Base-by-base conservation (phyloP, 306 rosid species). In the Vigna mungo region DNA sequence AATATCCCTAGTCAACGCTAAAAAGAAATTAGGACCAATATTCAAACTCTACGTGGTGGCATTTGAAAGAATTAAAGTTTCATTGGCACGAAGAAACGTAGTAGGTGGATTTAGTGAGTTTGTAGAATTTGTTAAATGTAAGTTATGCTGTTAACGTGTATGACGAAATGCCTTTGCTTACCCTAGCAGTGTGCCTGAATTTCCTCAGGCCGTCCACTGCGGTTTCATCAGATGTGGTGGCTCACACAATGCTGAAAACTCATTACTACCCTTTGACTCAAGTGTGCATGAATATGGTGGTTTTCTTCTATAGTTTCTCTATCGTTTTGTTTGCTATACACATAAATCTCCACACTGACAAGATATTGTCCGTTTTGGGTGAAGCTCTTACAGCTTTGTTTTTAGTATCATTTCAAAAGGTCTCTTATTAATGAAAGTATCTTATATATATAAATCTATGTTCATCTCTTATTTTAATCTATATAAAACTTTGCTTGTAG, bases 141-240 rank as follows among this genome's bases (percentile, higher is more conserved):
- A 39, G 44, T 39, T 17, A 64, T 20, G 30, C 63, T 51, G 39
- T 17, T 70, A 61, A 44, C 79, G 82, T 82, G 78, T 53, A 66
- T 71, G 65, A 63, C 72, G 17, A 74, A 65, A 21, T 47, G 77
- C 85, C 97, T 89, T 93, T 93, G 95, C 97, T 94, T 91, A 70
- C 39, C 87, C 91, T 77, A 48, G 37, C 82, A 75, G 85, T 82
- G 69, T 81, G 92, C 88, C 85, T 85, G 11, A 85, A 77, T 81
- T 84, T 81, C 70, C 84, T 88, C 84, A 78, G 37, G 37, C 37
- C 37, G 37, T 34, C 37, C 37, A 34, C 37, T 34, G 37, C 37
- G 37, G 78, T 71, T 75, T 74, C 58, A 18, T 25, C 37, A 36
- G n/a, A 41, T 67, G 13, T 2, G 48, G n/a, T 76, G 76, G 60